These are phyloP conservation scores for Tritrichomonas musculus DNA, from an alignment of 208 protist species.

Conservation along the genomic window DNA sequence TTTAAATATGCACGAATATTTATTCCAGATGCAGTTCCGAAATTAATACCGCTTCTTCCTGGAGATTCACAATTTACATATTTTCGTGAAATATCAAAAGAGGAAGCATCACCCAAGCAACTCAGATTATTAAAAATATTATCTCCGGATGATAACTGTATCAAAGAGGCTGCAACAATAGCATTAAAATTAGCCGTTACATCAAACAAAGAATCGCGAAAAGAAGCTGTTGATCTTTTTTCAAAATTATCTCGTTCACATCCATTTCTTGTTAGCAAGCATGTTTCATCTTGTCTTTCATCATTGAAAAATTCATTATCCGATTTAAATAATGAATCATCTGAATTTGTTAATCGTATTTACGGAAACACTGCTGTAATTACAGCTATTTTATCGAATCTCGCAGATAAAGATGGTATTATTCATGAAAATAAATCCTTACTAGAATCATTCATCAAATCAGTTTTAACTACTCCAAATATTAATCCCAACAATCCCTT, in stretches of 20 bases:
- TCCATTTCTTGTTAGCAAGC: not conserved
- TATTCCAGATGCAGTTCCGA: not conserved
- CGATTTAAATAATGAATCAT: no score
- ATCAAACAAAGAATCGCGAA: not conserved
- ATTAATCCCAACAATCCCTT: no score
- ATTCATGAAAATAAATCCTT: not conserved
- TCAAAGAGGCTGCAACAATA: not conserved
- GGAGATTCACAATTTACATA: not conserved
- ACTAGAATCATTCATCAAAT: not conserved
- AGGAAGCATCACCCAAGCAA: not conserved
- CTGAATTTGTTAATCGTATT: not conserved
- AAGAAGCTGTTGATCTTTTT: not conserved
- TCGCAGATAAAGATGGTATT: not conserved
- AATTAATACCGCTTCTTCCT: not conserved
- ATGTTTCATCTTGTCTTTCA: not conserved
- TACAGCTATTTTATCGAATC: not conserved
- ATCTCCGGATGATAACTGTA: not conserved
- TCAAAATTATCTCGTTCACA: not conserved
- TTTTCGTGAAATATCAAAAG: not conserved
- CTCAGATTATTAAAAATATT: not conserved
- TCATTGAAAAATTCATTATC: not conserved
- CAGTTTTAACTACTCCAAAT: not conserved
- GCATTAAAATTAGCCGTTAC: not conserved
- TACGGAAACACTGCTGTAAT: not conserved
- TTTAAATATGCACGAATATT: not conserved